Evolutionary conservation across 2,329 filamentous ascomycete species (phyloP).

Genomic region (Arthrobotrys pseudoclavata): DNA sequence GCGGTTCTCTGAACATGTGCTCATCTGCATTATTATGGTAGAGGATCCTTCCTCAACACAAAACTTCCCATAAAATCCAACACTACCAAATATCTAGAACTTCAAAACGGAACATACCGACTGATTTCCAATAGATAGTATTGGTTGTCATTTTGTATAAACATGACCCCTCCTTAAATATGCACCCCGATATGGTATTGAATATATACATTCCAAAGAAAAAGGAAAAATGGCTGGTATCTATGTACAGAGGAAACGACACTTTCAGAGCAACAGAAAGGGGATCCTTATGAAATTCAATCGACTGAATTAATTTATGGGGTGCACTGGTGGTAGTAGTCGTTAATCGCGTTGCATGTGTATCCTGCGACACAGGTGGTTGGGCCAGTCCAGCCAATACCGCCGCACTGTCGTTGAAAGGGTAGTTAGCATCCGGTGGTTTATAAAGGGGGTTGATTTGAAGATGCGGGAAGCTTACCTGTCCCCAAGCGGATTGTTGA

Average conservation of each 20-base stretch:
- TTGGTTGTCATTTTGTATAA: neutral
- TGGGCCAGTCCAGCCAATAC: slow-evolving; percentile 54
- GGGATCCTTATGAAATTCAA: neutral
- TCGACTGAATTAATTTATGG: slow-evolving; percentile 14
- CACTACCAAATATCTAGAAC: neutral
- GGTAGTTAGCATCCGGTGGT: neutral
- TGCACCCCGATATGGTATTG: slow-evolving; percentile 23
- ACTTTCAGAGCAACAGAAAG: slow-evolving; percentile 18
- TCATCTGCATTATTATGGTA: neutral
- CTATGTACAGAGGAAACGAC: slow-evolving; percentile 12
- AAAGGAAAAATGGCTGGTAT: slow-evolving; percentile 13
- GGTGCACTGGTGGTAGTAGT: slow-evolving; percentile 54
- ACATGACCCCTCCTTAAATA: neutral
- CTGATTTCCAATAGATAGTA: neutral
- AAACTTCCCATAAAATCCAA: neutral
- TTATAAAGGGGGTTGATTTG: neutral
- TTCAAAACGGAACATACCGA: neutral
- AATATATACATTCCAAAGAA: slow-evolving; percentile 19
- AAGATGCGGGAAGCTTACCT: slow-evolving; percentile 4
- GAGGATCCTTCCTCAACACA: neutral
- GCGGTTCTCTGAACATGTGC: neutral
- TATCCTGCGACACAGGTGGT: slow-evolving; percentile 44
- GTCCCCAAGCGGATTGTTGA: slow-evolving; percentile 33
- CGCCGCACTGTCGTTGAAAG: slow-evolving; percentile 32
- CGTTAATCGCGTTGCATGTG: slow-evolving; percentile 35